Conservation (phyloP, 1,139 yeast genomes). For the Geotrichum aggregatum region DNA sequence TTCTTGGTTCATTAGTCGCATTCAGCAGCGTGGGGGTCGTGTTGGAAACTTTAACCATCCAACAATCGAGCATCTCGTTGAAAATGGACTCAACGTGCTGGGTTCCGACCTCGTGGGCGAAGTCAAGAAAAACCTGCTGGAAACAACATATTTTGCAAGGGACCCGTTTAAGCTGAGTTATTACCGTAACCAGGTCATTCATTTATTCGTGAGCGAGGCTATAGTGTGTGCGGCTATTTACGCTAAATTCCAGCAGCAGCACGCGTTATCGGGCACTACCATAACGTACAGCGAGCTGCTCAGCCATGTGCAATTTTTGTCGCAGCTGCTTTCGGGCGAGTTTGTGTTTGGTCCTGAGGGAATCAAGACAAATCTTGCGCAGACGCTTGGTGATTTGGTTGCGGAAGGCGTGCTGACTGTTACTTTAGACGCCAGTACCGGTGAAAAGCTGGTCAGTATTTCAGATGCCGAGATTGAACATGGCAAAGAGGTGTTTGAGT, state of each 20-base stretch:
- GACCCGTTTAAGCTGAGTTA: slow-evolving; percentile 44
- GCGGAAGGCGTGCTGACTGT: slow-evolving; percentile 33
- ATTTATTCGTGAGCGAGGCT: slow-evolving; percentile 43
- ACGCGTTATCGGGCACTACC: slow-evolving; percentile 23
- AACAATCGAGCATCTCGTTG: slow-evolving; percentile 37
- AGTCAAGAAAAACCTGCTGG: slow-evolving; percentile 38
- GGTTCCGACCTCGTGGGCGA: slow-evolving; percentile 41
- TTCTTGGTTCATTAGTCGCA: slow-evolving; percentile 38
- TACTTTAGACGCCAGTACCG: background rate
- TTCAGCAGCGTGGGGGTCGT: slow-evolving; percentile 41
- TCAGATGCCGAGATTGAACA: slow-evolving; percentile 30
- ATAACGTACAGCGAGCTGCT: slow-evolving; percentile 29
- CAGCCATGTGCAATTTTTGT: slow-evolving; percentile 36
- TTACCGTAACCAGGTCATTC: slow-evolving; percentile 44
- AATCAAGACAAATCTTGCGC: slow-evolving; percentile 36
- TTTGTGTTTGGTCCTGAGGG: slow-evolving; percentile 43
- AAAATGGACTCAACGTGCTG: slow-evolving; percentile 41
- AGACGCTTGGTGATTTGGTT: slow-evolving; percentile 34
- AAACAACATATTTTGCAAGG: slow-evolving; percentile 41
- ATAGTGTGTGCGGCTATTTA: slow-evolving; percentile 41
- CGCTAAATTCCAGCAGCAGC: slow-evolving; percentile 25
- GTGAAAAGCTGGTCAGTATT: slow-evolving; percentile 15
- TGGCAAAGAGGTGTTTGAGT: slow-evolving; percentile 41
- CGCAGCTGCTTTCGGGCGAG: slow-evolving; percentile 41
- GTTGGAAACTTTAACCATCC: slow-evolving; percentile 38